Conservation (phyloP, 140 eudicot species). For the Senecio squalidus region DNA sequence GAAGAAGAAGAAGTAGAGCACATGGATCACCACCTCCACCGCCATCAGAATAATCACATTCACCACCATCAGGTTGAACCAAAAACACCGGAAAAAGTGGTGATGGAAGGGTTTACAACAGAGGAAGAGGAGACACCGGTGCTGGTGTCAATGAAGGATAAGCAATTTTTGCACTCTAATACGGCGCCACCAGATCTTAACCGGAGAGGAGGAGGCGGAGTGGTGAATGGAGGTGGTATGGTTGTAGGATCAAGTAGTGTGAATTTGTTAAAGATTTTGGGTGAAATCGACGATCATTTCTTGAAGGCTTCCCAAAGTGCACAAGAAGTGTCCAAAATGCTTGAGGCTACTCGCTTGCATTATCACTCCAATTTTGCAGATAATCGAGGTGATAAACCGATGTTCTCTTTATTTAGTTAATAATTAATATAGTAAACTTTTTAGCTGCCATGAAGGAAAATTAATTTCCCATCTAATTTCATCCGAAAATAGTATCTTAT, state of each 20-base stretch:
- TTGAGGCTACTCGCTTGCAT: constrained; percentile 90
- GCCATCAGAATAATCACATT: constrained; percentile 15
- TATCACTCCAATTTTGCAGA: constrained; percentile 96
- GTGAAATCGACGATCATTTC: constrained; percentile 82
- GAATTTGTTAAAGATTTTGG: constrained; percentile 63
- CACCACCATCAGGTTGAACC: constrained; percentile 41
- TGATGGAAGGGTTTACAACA: constrained; percentile 57
- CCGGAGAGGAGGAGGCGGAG: constrained; percentile 46
- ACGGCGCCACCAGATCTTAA: constrained; percentile 76
- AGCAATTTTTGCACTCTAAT: constrained; percentile 63
- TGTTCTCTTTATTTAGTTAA: not conserved
- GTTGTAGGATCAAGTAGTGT: constrained; percentile 41
- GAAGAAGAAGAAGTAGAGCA: constrained; percentile 46
- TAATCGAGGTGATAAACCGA: constrained; percentile 61
- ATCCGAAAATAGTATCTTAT: no score
- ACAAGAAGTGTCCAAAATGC: constrained; percentile 94
- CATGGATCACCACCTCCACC: constrained; percentile 23
- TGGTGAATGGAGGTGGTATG: constrained; percentile 26
- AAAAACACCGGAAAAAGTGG: constrained; percentile 64
- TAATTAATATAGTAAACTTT: not conserved
- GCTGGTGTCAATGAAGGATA: constrained; percentile 34
- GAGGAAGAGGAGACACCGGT: constrained; percentile 75
- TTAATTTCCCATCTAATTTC: no score
- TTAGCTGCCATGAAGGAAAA: no score
- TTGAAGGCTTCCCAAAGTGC: constrained; percentile 89